A percentile compares a stretch with the other conserved stretches of the same genome.
These are phyloP conservation scores for Tillandsia leiboldiana DNA, from an alignment of 176 grass and related monocot species.

Conservation along the genomic window DNA sequence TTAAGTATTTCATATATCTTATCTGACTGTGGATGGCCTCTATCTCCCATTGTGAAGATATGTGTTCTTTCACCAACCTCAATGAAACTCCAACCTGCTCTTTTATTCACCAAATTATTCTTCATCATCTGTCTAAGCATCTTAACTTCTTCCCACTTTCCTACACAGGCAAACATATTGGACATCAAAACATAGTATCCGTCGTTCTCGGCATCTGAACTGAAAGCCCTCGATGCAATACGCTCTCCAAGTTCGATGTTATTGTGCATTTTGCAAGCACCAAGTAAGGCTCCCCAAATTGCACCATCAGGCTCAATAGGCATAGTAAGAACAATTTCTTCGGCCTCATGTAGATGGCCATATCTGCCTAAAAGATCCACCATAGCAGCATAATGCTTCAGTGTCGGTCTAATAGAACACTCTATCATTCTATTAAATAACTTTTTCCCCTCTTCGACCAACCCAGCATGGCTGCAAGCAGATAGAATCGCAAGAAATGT, in stretches of 20 bases:
- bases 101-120: slow-evolving; percentile 36
- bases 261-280: slow-evolving; percentile 64
- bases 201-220: slow-evolving; percentile 48
- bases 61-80: slow-evolving; percentile 20
- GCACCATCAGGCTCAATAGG: slow-evolving; percentile 60
- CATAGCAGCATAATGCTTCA: slow-evolving; percentile 69
- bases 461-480: slow-evolving; percentile 60
- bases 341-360: slow-evolving; percentile 49
- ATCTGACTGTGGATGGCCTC: neutral
- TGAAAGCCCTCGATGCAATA: slow-evolving; percentile 43
- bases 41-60: neutral
- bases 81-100: slow-evolving; percentile 48
- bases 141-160: slow-evolving; percentile 58
- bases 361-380: slow-evolving; percentile 60
- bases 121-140: slow-evolving; percentile 48
- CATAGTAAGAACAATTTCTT: slow-evolving; percentile 50
- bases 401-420: slow-evolving; percentile 39
- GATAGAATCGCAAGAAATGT: slow-evolving; percentile 67
- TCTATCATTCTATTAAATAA: slow-evolving; percentile 39
- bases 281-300: slow-evolving; percentile 60
- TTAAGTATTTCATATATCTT: neutral
- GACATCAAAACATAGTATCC: slow-evolving; percentile 64
- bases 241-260: slow-evolving; percentile 51
- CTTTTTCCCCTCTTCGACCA: slow-evolving; percentile 42
- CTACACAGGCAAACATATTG: slow-evolving; percentile 41